Conservation (phyloP, 306 rosid species). For the Corylus heterophylla region DNA sequence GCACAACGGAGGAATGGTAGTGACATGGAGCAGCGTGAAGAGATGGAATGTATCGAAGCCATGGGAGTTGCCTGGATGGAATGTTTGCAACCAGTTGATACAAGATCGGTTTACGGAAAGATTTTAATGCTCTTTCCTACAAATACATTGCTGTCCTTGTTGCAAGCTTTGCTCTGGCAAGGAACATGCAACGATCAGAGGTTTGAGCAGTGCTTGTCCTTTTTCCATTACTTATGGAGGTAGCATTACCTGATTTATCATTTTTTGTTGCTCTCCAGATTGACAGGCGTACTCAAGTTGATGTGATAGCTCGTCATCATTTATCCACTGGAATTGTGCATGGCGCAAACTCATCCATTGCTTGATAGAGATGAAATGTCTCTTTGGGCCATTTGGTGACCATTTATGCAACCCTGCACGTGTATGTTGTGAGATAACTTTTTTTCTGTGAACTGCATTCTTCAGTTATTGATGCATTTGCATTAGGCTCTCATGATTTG, state of each 20-base stretch:
- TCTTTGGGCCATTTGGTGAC: conserved; percentile 83
- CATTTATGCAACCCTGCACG: conserved; percentile 64
- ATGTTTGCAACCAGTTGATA: conserved; percentile 94
- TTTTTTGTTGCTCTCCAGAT: conserved; percentile 54
- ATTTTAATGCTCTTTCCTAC: conserved; percentile 86
- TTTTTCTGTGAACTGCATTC: conserved; percentile 12
- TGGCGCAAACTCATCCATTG: conserved; percentile 90
- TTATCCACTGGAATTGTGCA: conserved; percentile 67
- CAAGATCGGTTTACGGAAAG: conserved; percentile 92
- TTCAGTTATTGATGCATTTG: conserved; percentile 19
- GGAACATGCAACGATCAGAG: conserved; percentile 98
- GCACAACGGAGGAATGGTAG: conserved; percentile 81
- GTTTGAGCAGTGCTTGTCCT: conserved; percentile 42
- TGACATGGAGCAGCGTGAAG: conserved; percentile 83
- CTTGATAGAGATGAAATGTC: conserved; percentile 82
- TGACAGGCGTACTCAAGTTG: conserved; percentile 85
- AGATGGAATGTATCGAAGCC: conserved; percentile 90
- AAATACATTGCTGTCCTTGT: conserved; percentile 93
- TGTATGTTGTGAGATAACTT: conserved; percentile 57
- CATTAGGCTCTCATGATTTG: conserved; percentile 24
- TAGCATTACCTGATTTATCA: conserved; percentile 27
- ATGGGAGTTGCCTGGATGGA: conserved; percentile 99
- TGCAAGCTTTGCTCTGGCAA: conserved; percentile 93
- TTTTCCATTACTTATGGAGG: conserved; percentile 30
- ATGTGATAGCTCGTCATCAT: conserved; percentile 56